These are phyloP conservation scores for Cynara cardunculus DNA, from an alignment of 129 eudicot genomes.

Conservation along the genomic window DNA sequence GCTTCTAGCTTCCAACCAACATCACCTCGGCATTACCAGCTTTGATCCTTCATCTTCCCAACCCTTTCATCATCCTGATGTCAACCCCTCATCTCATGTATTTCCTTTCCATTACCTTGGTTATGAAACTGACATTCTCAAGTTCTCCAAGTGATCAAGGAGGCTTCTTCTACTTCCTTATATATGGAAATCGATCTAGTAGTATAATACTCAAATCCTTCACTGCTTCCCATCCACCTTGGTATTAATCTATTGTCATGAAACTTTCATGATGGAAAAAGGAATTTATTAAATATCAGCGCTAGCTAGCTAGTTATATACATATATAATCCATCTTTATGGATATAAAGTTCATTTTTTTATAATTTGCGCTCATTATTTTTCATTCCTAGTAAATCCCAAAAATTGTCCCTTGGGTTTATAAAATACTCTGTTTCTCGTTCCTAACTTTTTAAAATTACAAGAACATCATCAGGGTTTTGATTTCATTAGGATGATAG, in stretches of 20 bases:
- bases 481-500: not conserved
- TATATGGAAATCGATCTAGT: constrained; percentile 16
- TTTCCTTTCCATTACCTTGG: constrained; percentile 57
- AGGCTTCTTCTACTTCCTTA: not conserved
- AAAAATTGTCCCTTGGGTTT: not conserved
- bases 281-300: not conserved
- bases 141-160: constrained; percentile 48
- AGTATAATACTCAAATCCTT: not conserved
- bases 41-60: constrained; percentile 40
- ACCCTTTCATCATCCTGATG: constrained; percentile 32
- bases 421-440: not conserved
- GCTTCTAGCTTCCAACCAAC: constrained; percentile 65
- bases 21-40: constrained; percentile 16
- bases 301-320: not conserved
- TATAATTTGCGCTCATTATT: not conserved
- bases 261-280: not conserved
- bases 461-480: not conserved
- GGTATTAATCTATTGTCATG: constrained; percentile 12
- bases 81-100: constrained; percentile 33
- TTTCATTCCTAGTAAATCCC: not conserved
- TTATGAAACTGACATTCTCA: constrained; percentile 49
- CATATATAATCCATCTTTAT: not conserved
- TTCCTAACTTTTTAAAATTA: not conserved
- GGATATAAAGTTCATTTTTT: not conserved
- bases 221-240: not conserved